Base-by-base conservation (phyloP, 306 rosid genomes). In the Amphicarpaea edgeworthii region DNA sequence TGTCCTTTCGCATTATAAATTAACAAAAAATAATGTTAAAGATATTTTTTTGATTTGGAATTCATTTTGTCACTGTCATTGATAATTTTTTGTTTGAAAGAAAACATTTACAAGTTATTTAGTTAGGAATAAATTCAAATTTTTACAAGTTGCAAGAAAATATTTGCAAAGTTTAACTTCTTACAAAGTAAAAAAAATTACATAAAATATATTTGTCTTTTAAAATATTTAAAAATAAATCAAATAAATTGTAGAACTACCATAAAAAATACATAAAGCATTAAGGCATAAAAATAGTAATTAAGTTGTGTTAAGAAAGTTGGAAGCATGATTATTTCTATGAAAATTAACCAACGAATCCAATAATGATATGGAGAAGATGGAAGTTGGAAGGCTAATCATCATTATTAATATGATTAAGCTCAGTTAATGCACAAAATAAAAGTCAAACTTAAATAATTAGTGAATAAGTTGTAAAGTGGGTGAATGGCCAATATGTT, bases 401-500 rank as follows among this genome's bases (percentile, higher is more conserved):
- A 30, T 24, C 26, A 21, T 58, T 28, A n/a, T 3, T 1, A 28
- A 26, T 3, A 28, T 58, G 41, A 28, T 23, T 58, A 58, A 28
- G 65, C 65, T 26, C 28, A 26, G 65, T 58, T 26, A 58, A 58
- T 58, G 41, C 65, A 58, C 20, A 5, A 57, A 0, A 26, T 28
- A 58, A 12, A 58, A 7, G 17, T 58, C 65, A 58, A 58, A 58
- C 65, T 28, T 11, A 28, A 58, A 58, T 58, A 26, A 28, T 26
- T 28, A 28, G 41, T 28, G 40, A 58, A 12, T 58, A 12, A 28
- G 40, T 58, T 57, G 63, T 21, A 55, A 57, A 57, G 63, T 57
- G 63, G 37, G 37, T 57, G 37, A 17, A 57, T 57, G 9, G 3
- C 62, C 34, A 24, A 12, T 12, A 28, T 26, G 65, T 28, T 28